phyloP scores from a whole-genome alignment of 768 basidiomycete species.

The Botryobasidium botryosum region DNA sequence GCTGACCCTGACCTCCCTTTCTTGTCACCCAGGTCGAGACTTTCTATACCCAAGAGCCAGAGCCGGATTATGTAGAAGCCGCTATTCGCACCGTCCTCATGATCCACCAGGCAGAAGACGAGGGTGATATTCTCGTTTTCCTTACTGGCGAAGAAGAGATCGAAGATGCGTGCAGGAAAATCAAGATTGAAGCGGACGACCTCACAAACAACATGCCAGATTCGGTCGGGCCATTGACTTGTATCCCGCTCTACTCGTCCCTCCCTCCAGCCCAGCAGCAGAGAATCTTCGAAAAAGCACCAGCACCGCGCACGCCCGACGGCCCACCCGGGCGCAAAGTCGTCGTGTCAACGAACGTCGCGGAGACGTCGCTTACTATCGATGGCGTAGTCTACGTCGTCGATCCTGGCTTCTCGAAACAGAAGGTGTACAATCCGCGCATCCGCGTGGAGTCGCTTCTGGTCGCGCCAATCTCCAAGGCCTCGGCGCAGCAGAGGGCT shows the following conservation, averaged over 20 bases:
- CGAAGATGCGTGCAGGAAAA: constrained; percentile 87
- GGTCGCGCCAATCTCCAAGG: constrained; percentile 92
- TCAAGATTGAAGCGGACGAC: constrained; percentile 80
- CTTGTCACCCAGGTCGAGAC: too few relatives aligned
- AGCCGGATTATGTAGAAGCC: constrained; percentile 92
- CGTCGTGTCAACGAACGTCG: constrained; percentile 91
- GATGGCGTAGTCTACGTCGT: constrained; percentile 94
- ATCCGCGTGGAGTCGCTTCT: constrained; percentile 89
- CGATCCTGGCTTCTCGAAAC: constrained; percentile 94
- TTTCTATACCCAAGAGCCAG: constrained; percentile 83
- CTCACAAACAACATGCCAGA: constrained; percentile 51
- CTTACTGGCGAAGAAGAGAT: constrained; percentile 98
- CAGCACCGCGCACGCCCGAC: constrained; percentile 36
- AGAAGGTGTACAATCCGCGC: constrained; percentile 95
- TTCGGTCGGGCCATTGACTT: constrained; percentile 69
- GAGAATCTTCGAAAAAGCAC: constrained; percentile 86
- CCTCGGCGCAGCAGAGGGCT: constrained; percentile 87
- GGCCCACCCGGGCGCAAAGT: constrained; percentile 86
- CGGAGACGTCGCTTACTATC: constrained; percentile 93
- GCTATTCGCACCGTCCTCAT: constrained; percentile 91
- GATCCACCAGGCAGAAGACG: constrained; percentile 92
- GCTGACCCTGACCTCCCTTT: too few relatives aligned
- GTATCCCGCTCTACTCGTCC: constrained; percentile 89
- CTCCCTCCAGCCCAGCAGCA: constrained; percentile 92
- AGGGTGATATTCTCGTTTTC: constrained; percentile 86